Percentiles rank a stretch among this genome's conserved stretches.
Conservation (phyloP, 2,329 filamentous ascomycete species). For the Colletotrichum magnum region DNA sequence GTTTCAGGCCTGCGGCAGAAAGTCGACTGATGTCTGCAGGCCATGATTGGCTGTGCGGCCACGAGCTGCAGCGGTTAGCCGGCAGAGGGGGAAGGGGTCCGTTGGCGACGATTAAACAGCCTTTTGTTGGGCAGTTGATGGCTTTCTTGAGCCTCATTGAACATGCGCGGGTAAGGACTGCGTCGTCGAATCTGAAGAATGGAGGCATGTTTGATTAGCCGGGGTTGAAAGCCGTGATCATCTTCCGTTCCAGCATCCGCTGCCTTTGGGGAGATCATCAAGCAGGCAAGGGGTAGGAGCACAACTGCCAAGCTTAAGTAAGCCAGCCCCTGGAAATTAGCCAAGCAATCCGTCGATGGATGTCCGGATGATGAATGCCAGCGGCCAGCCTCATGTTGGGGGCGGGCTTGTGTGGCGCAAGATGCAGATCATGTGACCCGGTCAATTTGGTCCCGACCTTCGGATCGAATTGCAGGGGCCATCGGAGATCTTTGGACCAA, state of each 20-base stretch:
- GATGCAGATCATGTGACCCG: constrained; percentile 18
- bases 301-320: constrained; percentile 15
- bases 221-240: constrained; percentile 4
- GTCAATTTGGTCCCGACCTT: background rate
- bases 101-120: background rate
- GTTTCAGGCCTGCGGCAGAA: constrained; percentile 46
- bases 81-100: constrained; percentile 33
- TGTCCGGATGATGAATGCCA: background rate
- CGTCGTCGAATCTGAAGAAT: constrained; percentile 13
- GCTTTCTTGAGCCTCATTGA: background rate
- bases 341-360: constrained; percentile 3
- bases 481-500: constrained; percentile 7
- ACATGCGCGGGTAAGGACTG: background rate
- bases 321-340: constrained; percentile 15
- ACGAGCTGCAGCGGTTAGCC: constrained; percentile 37
- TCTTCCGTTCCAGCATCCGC: constrained; percentile 9
- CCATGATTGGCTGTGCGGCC: constrained; percentile 31
- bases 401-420: constrained; percentile 13
- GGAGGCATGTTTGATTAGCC: background rate
- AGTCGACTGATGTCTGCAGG: constrained; percentile 37
- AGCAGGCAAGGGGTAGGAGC: background rate
- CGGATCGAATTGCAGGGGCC: constrained; percentile 5
- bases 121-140: background rate
- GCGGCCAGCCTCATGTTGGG: background rate
- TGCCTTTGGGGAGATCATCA: background rate